phyloP scores from a whole-genome alignment of 2,329 filamentous ascomycete genomes.

The Lecanicillium sp. region DNA sequence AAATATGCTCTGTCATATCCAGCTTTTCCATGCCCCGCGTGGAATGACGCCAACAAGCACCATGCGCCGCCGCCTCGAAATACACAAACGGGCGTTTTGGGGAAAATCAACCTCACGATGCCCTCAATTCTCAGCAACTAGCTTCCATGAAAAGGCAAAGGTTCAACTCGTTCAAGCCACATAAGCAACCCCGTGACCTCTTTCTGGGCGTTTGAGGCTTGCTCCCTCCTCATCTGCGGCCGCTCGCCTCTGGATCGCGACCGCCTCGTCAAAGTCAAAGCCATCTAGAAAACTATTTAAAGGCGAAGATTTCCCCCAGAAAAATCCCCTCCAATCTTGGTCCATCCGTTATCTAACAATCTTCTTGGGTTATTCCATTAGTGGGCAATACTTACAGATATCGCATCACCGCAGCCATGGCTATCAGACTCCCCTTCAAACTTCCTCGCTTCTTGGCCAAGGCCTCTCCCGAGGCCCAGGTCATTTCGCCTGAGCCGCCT shows the following conservation, averaged over 20 bases:
- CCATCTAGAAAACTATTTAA: background rate
- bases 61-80: too few species aligned
- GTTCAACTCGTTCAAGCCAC: too few species aligned
- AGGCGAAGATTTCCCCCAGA: background rate
- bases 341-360: background rate
- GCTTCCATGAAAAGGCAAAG: too few species aligned
- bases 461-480: background rate
- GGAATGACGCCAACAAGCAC: too few species aligned
- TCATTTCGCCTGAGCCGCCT: background rate
- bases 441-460: background rate
- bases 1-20: too few species aligned
- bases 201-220: too few species aligned
- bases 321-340: background rate
- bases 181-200: too few species aligned
- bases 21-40: too few species aligned
- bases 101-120: too few species aligned
- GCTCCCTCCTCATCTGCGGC: background rate
- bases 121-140: too few species aligned
- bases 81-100: too few species aligned
- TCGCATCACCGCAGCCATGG: background rate
- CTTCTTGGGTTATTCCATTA: background rate
- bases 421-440: conserved; percentile 2
- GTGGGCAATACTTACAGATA: background rate
- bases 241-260: conserved; percentile 4
- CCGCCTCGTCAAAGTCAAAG: conserved; percentile 2